Conservation (phyloP, 2,329 filamentous ascomycete genomes). For the Aspergillus fijiensis region DNA sequence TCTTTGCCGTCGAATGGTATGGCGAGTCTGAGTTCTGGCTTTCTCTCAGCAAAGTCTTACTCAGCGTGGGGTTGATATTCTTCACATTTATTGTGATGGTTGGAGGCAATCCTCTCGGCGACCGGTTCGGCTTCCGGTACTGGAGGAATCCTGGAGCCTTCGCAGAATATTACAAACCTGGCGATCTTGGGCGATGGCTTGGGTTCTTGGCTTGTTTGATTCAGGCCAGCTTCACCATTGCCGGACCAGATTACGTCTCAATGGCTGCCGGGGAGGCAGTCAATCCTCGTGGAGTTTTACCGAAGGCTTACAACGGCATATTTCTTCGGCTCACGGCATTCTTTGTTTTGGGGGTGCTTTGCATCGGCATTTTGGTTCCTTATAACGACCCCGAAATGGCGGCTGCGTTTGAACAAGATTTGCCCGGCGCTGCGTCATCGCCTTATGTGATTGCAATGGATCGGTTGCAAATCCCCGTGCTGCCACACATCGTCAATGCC, state of each 20-base stretch:
- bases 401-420: constrained; percentile 58
- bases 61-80: constrained; percentile 68
- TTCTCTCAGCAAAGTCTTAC: constrained; percentile 68
- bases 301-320: constrained; percentile 72
- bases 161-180: constrained; percentile 62
- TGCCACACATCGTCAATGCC: constrained; percentile 72
- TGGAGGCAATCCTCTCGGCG: constrained; percentile 72
- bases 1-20: constrained; percentile 72
- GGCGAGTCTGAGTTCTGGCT: constrained; percentile 76
- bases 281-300: constrained; percentile 68
- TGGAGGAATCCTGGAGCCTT: constrained; percentile 69
- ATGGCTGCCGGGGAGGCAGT: constrained; percentile 68
- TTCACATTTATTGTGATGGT: constrained; percentile 84
- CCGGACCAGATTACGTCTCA: constrained; percentile 65
- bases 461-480: constrained; percentile 59
- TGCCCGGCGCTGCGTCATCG: constrained; percentile 68
- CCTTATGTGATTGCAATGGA: constrained; percentile 70
- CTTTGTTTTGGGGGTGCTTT: constrained; percentile 72
- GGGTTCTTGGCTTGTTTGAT: constrained; percentile 77
- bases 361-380: constrained; percentile 69
- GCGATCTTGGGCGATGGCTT: constrained; percentile 67
- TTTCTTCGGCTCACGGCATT: constrained; percentile 76
- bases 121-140: constrained; percentile 71
- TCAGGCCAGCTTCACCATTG: constrained; percentile 66
- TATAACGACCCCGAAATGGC: constrained; percentile 64